phyloP scores from a whole-genome alignment of 352 stramenopile species.

The Globisporangium camurandrum region DNA sequence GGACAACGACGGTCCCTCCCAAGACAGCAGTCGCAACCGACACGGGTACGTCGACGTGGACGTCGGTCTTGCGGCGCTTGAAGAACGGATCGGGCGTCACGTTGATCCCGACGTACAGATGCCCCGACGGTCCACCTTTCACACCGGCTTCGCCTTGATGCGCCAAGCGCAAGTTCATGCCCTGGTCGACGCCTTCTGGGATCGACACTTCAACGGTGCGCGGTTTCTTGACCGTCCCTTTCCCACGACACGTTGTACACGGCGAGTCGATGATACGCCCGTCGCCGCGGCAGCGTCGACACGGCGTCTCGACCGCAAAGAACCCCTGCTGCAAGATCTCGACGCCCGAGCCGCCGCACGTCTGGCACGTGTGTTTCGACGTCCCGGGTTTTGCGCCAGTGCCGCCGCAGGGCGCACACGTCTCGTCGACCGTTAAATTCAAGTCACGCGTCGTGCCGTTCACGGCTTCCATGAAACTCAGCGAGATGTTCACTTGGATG shows the following conservation, averaged over 20 bases:
- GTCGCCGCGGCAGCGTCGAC: constrained; percentile 72
- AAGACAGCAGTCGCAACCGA: constrained; percentile 90
- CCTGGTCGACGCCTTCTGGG: constrained; percentile 92
- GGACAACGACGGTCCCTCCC: constrained; percentile 92
- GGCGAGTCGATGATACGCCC: constrained; percentile 81
- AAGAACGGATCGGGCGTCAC: constrained; percentile 95
- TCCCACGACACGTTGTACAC: constrained; percentile 70
- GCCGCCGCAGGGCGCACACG: constrained; percentile 74
- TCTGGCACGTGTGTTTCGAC: constrained; percentile 69
- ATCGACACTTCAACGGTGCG: constrained; percentile 92
- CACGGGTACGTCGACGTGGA: constrained; percentile 93
- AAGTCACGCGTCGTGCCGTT: constrained; percentile 89
- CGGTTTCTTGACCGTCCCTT: constrained; percentile 85
- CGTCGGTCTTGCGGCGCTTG: constrained; percentile 91
- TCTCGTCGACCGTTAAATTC: constrained; percentile 67
- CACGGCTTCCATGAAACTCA: constrained; percentile 95
- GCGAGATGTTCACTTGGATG: constrained; percentile 90
- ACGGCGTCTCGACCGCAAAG: constrained; percentile 85
- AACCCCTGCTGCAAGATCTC: constrained; percentile 86
- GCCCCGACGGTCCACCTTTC: constrained; percentile 83
- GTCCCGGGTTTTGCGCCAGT: constrained; percentile 79
- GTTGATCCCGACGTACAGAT: constrained; percentile 93
- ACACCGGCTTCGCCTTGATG: constrained; percentile 88
- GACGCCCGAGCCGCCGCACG: constrained; percentile 78
- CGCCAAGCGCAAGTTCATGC: constrained; percentile 92